Base-by-base conservation (phyloP, 306 rosid genomes). In the Coriaria nepalensis region DNA sequence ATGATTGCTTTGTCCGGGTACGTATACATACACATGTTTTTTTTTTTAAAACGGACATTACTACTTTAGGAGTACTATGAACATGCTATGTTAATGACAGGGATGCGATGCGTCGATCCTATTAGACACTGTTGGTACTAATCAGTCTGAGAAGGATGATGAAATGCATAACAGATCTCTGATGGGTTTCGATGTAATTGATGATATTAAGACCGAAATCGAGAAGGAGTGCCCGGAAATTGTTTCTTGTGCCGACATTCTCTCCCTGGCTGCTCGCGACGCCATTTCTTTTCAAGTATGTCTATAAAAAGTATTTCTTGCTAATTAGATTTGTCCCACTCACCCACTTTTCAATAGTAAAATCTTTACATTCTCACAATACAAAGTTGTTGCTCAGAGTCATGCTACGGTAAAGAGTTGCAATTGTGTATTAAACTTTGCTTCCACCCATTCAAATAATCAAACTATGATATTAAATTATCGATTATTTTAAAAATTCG, bases 1-100 rank as follows among this genome's bases (percentile, higher is more conserved):
- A 69, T 39, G 80, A 74, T 32, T 74, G 76, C 12, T 69, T 74
- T 32, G 76, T 74, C 10, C 43, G 61, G 70, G 80, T 74, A 58
- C 7, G 38, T 40, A 7, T 34, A 6, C 12, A 12, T 42, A 6
- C 1, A 20, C 0, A 7, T 9, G 4, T 6, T 13, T 13, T 32
- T 43, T 20, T 8, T 29, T 13, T n/a, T 6, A 0, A 39, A 20
- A 4, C 13, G 10, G 2, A 4, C 45, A 9, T 9, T 7, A 14
- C 14, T 5, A 1, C 46, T 8, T 13, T 8, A 43, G 6, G 6
- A 9, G n/a, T n/a, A n/a, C 9, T 43, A 43, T 5, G 4, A 43
- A 43, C 37, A 20, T 20, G 10, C 11, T 6, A 8, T 9, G 5
- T 20, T 20, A 37, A 13, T 4, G 0, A 43, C 15, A 74, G 76